These are phyloP conservation scores for Xylariaceae sp. DNA, from an alignment of 2,329 filamentous ascomycete species.

Conservation along the genomic window DNA sequence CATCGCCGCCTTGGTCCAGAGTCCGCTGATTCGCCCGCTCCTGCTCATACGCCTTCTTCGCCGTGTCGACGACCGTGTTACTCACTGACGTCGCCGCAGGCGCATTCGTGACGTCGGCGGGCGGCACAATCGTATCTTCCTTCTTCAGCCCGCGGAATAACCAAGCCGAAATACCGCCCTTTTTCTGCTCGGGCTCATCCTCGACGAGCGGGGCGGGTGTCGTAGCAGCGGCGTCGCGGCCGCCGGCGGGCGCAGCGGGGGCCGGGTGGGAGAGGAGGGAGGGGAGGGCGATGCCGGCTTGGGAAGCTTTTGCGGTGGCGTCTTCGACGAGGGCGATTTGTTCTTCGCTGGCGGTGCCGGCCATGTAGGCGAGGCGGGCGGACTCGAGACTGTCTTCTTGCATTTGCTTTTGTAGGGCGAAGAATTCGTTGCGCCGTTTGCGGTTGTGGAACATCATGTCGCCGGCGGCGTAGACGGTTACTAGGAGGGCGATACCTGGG, in stretches of 20 bases:
- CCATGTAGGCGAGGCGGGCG: conserved; percentile 57
- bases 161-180: conserved; percentile 31
- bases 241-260: conserved; percentile 19
- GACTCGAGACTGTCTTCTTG: conserved; percentile 51
- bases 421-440: conserved; percentile 54
- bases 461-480: conserved; percentile 54
- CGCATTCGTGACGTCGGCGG: conserved; percentile 1
- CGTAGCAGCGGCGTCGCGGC: conserved; percentile 25
- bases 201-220: conserved; percentile 4
- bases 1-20: conserved; percentile 43
- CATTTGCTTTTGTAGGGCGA: conserved; percentile 50
- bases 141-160: conserved; percentile 37
- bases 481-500: conserved; percentile 48
- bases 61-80: conserved; percentile 36
- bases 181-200: conserved; percentile 22
- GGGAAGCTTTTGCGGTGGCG: conserved; percentile 45
- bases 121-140: conserved; percentile 17
- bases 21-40: conserved; percentile 48
- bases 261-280: conserved; percentile 45
- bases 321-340: conserved; percentile 54
- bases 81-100: conserved; percentile 1
- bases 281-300: conserved; percentile 44
- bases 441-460: conserved; percentile 59
- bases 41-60: conserved; percentile 41
- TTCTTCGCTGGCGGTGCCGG: conserved; percentile 50